A percentile compares a stretch with the other conserved stretches of the same genome.
phyloP scores from a whole-genome alignment of 805 yeast genomes.

The Metschnikowia dekortorum region DNA sequence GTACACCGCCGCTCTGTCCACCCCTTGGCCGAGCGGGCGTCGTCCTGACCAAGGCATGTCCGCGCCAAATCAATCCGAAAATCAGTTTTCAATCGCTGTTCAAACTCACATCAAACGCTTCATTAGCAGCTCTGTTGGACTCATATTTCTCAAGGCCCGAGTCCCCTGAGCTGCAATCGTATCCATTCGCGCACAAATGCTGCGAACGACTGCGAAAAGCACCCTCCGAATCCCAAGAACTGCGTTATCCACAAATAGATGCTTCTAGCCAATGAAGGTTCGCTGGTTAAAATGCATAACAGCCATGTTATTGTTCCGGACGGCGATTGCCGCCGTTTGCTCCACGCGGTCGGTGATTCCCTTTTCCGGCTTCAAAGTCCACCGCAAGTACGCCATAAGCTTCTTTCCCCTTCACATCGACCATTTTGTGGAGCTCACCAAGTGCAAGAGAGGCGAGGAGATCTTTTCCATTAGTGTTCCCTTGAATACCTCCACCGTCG shows the following conservation, averaged over 20 bases:
- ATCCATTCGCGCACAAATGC: not conserved
- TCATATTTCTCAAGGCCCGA: too few relatives aligned
- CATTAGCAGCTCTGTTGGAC: too few relatives aligned
- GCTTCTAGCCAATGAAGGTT: not conserved
- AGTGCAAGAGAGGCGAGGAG: slow-evolving; percentile 10
- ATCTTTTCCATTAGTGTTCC: not conserved
- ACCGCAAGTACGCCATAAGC: slow-evolving; percentile 11
- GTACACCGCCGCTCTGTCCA: not conserved
- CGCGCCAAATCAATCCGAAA: not conserved
- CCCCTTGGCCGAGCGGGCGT: too few relatives aligned
- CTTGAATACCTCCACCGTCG: not conserved
- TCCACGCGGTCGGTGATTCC: slow-evolving; percentile 10
- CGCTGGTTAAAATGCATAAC: not conserved
- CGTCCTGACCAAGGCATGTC: too few relatives aligned
- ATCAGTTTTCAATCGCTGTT: not conserved
- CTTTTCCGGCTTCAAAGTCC: slow-evolving; percentile 13
- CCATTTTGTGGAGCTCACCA: slow-evolving; percentile 11
- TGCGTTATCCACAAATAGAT: not conserved
- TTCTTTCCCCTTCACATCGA: slow-evolving; percentile 9
- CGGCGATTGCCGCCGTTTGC: slow-evolving; percentile 8
- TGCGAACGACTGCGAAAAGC: slow-evolving; percentile 1
- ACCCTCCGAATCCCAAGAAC: not conserved
- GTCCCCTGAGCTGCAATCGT: not conserved
- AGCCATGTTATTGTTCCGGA: not conserved
- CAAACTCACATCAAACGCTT: too few relatives aligned